phyloP scores from a whole-genome alignment of 1,284 basidiomycete genomes.

The Puccinia horiana region DNA sequence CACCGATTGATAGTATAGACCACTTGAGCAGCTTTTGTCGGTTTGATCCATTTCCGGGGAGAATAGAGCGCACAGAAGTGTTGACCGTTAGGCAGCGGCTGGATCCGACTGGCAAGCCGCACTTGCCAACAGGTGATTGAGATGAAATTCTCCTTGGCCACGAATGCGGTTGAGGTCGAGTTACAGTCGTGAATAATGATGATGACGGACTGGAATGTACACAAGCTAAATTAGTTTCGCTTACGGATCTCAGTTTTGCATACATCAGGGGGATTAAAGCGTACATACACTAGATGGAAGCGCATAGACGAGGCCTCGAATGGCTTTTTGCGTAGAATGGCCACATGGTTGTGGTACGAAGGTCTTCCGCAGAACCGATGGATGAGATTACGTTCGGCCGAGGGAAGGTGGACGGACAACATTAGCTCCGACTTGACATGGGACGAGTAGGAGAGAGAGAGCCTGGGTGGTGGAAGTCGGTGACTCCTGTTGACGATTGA shows the following conservation, averaged over 20 bases:
- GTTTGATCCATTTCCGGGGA: neutral
- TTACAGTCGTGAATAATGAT: neutral
- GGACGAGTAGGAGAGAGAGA: neutral
- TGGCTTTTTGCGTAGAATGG: neutral
- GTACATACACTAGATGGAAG: conserved; percentile 1
- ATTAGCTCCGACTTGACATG: neutral
- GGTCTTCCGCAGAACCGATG: neutral
- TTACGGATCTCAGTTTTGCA: neutral
- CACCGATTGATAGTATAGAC: conserved; percentile 13
- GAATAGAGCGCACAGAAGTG: neutral
- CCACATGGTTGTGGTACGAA: neutral
- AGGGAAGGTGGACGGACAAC: neutral
- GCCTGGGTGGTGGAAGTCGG: neutral
- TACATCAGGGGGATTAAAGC: neutral
- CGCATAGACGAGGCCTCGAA: neutral
- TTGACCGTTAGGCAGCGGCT: neutral
- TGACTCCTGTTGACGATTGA: neutral
- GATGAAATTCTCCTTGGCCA: neutral
- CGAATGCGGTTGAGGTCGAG: neutral
- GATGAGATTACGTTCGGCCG: neutral
- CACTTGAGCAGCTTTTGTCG: neutral
- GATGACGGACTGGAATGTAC: neutral
- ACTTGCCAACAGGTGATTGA: neutral
- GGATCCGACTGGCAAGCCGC: neutral
- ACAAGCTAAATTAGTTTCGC: neutral